A percentile compares a stretch with the other conserved stretches of the same genome.
Evolutionary conservation across 345 rosid genomes (phyloP).

Genomic region (Sisymbrium altissimum): DNA sequence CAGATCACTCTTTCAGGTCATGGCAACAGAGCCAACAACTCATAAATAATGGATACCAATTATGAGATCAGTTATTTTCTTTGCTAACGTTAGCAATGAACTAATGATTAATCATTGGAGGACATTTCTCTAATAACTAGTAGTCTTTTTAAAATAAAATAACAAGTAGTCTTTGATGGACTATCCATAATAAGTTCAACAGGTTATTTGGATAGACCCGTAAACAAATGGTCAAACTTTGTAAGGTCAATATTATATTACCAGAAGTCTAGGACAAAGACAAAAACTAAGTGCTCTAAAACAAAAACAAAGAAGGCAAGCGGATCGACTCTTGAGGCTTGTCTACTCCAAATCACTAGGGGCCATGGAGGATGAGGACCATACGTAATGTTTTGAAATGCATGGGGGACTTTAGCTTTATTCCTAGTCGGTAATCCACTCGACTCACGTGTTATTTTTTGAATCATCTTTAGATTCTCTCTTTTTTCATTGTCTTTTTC

Average conservation of each 20-base stretch:
- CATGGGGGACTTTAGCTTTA: constrained; percentile 10
- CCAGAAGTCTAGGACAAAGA: background rate
- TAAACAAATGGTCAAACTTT: constrained; percentile 15
- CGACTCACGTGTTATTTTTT: background rate
- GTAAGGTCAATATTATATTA: background rate
- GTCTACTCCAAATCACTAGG: constrained; percentile 1
- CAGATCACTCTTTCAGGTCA: background rate
- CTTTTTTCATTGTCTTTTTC: background rate
- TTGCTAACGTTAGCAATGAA: background rate
- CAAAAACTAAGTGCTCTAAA: constrained; percentile 19
- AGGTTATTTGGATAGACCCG: constrained; percentile 22
- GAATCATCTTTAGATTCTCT: constrained; percentile 18
- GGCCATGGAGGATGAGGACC: background rate
- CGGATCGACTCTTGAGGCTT: background rate
- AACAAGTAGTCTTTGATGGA: background rate
- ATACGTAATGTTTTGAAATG: background rate
- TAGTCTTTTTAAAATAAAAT: too few species aligned
- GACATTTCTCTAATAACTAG: background rate
- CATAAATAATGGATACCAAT: background rate
- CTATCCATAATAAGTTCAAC: background rate
- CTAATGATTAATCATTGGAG: background rate
- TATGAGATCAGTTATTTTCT: background rate
- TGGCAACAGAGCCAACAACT: background rate
- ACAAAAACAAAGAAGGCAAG: background rate
- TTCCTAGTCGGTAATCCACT: constrained; percentile 11